Percentiles rank a stretch among this genome's conserved stretches.
Evolutionary conservation across 1,284 basidiomycete species (phyloP).

Genomic region (Marasmius fiardii): DNA sequence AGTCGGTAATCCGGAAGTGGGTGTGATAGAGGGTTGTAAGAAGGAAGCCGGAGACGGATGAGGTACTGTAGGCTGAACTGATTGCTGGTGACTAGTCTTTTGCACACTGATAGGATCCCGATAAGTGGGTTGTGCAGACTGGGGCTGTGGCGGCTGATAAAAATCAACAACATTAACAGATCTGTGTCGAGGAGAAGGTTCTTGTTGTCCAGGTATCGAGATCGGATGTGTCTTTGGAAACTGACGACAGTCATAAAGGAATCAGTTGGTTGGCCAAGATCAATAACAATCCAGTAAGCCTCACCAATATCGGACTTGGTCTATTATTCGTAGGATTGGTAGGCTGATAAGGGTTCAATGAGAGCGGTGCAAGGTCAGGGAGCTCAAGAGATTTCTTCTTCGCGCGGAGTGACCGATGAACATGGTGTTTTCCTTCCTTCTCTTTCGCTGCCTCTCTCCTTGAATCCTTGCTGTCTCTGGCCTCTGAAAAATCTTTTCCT

Average conservation of each 20-base stretch:
- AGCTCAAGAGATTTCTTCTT: conserved; percentile 2
- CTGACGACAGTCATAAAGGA: background rate
- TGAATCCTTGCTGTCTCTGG: background rate
- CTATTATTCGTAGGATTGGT: background rate
- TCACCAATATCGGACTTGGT: background rate
- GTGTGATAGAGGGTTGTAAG: background rate
- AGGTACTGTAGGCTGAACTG: background rate
- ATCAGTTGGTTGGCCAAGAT: background rate
- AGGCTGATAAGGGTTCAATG: conserved; percentile 1
- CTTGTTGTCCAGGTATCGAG: background rate
- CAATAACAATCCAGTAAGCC: background rate
- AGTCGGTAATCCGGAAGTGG: background rate
- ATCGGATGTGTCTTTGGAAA: background rate
- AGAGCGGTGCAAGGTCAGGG: conserved; percentile 1
- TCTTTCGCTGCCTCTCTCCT: too few relatives aligned
- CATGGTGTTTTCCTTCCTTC: background rate
- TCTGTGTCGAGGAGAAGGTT: background rate
- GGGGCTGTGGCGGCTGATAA: background rate
- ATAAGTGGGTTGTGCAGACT: background rate
- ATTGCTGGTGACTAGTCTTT: background rate
- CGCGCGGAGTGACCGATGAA: background rate
- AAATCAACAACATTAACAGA: background rate
- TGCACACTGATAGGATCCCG: too few relatives aligned
- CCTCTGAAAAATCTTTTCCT: background rate
- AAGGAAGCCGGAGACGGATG: background rate